A percentile compares a stretch with the other conserved stretches of the same genome.
Conservation (phyloP, 2,329 filamentous ascomycete genomes). For the Fusarium sp. region DNA sequence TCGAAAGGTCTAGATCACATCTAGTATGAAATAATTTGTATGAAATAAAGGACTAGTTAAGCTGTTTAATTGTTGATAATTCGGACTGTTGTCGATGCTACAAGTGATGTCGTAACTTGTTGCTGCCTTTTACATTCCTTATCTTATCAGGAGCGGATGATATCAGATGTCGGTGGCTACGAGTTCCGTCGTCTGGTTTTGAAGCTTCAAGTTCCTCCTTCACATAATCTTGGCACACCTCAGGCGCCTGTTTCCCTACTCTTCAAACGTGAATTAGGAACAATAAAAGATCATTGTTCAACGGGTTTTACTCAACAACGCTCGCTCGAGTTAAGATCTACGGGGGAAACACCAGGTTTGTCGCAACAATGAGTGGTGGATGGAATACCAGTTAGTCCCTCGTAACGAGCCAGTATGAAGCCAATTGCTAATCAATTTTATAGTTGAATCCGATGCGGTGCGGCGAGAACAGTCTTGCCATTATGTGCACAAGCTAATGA, state of each 20-base stretch:
- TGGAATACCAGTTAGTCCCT: slow-evolving; percentile 84
- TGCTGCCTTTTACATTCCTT: slow-evolving; percentile 38
- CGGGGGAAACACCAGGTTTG: slow-evolving; percentile 3
- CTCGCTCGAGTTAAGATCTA: background rate
- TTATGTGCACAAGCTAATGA: slow-evolving; percentile 3
- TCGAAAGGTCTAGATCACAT: no score
- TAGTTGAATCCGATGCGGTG: slow-evolving; percentile 94
- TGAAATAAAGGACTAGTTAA: no score
- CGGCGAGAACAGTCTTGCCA: slow-evolving; percentile 60
- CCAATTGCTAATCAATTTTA: slow-evolving; percentile 11
- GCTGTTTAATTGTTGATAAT: background rate
- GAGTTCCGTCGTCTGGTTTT: slow-evolving; percentile 21
- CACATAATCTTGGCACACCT: background rate
- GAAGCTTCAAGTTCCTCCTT: slow-evolving; percentile 22
- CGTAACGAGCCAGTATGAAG: background rate
- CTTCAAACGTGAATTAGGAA: no score
- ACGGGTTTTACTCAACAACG: background rate
- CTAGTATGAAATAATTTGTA: no score
- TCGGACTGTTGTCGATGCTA: background rate
- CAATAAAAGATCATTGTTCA: background rate
- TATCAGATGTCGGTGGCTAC: slow-evolving; percentile 38
- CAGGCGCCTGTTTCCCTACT: background rate
- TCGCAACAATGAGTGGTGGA: slow-evolving; percentile 72
- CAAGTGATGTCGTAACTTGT: slow-evolving; percentile 32
- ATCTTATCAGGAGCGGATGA: slow-evolving; percentile 43